Evolutionary conservation across 2,329 filamentous ascomycete genomes (phyloP).

Genomic region (Rosellinia necatrix): DNA sequence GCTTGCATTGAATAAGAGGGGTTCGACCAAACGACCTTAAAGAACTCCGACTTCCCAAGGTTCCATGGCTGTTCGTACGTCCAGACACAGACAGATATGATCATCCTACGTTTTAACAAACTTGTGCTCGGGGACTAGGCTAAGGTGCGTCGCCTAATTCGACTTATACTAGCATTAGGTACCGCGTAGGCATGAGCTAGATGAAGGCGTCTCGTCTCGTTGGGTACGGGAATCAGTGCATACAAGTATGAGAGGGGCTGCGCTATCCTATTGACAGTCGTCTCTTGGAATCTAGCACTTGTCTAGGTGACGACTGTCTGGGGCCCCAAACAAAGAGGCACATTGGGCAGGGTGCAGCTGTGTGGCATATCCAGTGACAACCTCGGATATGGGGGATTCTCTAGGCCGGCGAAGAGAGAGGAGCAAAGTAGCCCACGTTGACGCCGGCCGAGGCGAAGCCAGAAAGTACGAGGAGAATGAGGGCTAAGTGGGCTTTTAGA

Average conservation of each 20-base stretch:
- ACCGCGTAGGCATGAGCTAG: neutral
- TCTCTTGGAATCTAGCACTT: no score
- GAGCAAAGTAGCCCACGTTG: neutral
- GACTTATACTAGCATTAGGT: neutral
- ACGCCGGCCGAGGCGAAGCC: slow-evolving; percentile 5
- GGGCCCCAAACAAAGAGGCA: slow-evolving; percentile 1
- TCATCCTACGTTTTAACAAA: slow-evolving; percentile 6
- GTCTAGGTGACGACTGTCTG: neutral
- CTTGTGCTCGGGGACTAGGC: neutral
- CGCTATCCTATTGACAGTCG: slow-evolving; percentile 1
- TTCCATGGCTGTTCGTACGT: slow-evolving; percentile 5
- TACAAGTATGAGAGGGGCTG: slow-evolving; percentile 4
- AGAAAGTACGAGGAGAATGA: neutral
- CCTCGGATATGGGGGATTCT: neutral
- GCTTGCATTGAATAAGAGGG: slow-evolving; percentile 19
- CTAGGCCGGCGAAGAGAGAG: neutral
- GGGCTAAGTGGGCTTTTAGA: slow-evolving; percentile 14
- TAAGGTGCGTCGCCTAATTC: slow-evolving; percentile 2
- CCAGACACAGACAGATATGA: neutral
- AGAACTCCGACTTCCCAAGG: no score
- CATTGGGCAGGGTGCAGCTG: slow-evolving; percentile 6
- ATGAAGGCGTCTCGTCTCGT: neutral
- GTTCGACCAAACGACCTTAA: slow-evolving; percentile 6
- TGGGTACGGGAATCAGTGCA: neutral
- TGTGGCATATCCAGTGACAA: slow-evolving; percentile 9